These are phyloP conservation scores for Pythium utonaiense DNA, from an alignment of 352 stramenopile species.

Conservation along the genomic window DNA sequence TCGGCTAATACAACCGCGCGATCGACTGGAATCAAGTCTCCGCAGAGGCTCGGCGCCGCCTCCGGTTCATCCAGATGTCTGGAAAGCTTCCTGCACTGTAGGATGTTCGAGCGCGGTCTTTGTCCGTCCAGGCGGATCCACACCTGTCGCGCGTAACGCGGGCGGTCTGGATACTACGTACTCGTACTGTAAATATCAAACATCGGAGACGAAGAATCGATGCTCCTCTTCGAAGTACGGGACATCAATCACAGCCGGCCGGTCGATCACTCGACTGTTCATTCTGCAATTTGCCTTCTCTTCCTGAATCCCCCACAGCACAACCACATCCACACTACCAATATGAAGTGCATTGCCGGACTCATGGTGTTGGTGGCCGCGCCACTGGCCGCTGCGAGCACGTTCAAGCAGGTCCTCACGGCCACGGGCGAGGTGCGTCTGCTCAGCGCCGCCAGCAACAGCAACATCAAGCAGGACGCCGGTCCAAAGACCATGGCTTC, in stretches of 20 bases:
- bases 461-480: conserved; percentile 14
- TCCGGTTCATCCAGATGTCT: neutral
- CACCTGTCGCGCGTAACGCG: neutral
- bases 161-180: neutral
- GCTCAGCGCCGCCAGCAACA: conserved; percentile 13
- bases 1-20: neutral
- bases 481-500: conserved; percentile 12
- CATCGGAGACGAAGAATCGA: neutral
- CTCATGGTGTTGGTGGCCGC: conserved; percentile 6
- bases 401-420: conserved; percentile 12
- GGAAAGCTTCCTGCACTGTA: too few species aligned
- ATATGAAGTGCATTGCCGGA: conserved; percentile 16
- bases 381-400: neutral
- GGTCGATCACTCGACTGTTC: neutral
- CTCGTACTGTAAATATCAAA: neutral
- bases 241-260: neutral
- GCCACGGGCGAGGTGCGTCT: conserved; percentile 11
- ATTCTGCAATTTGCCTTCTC: conserved; percentile 19
- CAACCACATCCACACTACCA: neutral
- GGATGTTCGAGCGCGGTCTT: neutral
- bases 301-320: neutral
- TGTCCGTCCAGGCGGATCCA: neutral
- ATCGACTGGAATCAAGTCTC: neutral
- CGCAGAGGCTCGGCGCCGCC: neutral
- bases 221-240: too few species aligned